Conservation (phyloP, 371 early-diverging fungal species). For the Entomophthora muscae region DNA sequence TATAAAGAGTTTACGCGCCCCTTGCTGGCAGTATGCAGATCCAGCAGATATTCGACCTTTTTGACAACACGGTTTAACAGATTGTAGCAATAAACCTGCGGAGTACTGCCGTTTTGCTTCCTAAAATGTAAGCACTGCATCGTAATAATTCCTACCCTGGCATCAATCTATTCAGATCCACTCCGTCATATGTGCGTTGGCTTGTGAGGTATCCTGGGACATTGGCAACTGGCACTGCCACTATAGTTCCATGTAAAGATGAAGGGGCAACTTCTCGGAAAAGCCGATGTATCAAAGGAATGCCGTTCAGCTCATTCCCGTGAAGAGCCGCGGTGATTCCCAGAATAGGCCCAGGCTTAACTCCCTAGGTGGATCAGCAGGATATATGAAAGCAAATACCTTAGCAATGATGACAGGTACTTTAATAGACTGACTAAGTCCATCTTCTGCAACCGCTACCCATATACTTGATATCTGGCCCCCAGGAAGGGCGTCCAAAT, state of each 20-base stretch:
- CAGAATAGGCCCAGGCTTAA: constrained; percentile 27
- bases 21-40: constrained; percentile 74
- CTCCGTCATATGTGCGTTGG: constrained; percentile 67
- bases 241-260: constrained; percentile 60
- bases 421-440: constrained; percentile 29
- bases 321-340: constrained; percentile 61
- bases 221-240: constrained; percentile 76
- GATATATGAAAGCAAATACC: constrained; percentile 10
- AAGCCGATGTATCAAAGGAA: constrained; percentile 71
- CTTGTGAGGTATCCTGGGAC: constrained; percentile 65
- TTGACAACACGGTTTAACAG: constrained; percentile 59
- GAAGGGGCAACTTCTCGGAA: constrained; percentile 57
- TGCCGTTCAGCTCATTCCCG: constrained; percentile 84
- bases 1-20: constrained; percentile 77
- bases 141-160: constrained; percentile 38
- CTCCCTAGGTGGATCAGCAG: constrained; percentile 13
- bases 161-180: constrained; percentile 72
- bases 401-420: constrained; percentile 46
- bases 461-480: constrained; percentile 32
- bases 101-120: constrained; percentile 45
- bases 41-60: constrained; percentile 66
- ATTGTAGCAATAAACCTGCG: constrained; percentile 66
- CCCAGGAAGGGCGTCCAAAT: constrained; percentile 23
- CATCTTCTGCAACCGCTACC: constrained; percentile 39
- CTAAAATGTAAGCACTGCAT: constrained; percentile 12